Evolutionary conservation across 169 alveolate species (phyloP).

Genomic region (Eimeria acervulina): DNA sequence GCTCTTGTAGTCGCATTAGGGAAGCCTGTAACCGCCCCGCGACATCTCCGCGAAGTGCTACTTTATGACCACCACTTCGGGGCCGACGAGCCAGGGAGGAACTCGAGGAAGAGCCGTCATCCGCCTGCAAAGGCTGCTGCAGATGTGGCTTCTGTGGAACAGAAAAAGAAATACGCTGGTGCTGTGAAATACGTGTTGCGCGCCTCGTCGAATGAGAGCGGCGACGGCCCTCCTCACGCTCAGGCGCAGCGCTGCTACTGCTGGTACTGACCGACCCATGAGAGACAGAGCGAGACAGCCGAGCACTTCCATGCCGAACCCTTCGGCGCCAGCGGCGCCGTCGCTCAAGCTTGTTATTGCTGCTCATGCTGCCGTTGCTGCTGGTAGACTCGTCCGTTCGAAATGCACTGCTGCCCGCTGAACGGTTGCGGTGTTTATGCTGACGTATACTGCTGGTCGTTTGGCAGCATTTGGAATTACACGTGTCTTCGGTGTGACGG

Average conservation of each 20-base stretch:
- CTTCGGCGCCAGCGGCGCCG: constrained; percentile 20
- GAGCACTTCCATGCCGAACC: neutral
- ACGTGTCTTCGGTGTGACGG: neutral
- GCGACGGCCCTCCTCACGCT: neutral
- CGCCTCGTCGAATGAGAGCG: neutral
- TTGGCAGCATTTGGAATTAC: neutral
- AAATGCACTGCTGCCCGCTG: constrained; percentile 42
- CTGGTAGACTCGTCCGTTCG: constrained; percentile 42
- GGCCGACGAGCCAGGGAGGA: neutral
- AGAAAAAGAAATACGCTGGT: constrained; percentile 30
- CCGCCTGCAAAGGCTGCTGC: neutral
- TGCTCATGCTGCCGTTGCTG: constrained; percentile 64
- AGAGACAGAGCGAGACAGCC: constrained; percentile 43
- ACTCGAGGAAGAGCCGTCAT: neutral
- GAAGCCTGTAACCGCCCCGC: constrained; percentile 65
- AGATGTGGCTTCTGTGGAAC: constrained; percentile 23
- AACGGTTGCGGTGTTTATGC: constrained; percentile 23
- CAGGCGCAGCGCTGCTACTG: constrained; percentile 41
- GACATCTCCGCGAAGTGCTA: constrained; percentile 11
- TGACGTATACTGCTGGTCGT: neutral
- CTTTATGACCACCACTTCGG: neutral
- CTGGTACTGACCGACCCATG: constrained; percentile 59
- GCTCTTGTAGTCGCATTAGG: constrained; percentile 56
- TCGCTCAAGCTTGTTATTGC: constrained; percentile 9
- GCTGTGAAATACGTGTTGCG: neutral